Conservation (phyloP, 805 yeast species). For the Lipomyces orientalis region DNA sequence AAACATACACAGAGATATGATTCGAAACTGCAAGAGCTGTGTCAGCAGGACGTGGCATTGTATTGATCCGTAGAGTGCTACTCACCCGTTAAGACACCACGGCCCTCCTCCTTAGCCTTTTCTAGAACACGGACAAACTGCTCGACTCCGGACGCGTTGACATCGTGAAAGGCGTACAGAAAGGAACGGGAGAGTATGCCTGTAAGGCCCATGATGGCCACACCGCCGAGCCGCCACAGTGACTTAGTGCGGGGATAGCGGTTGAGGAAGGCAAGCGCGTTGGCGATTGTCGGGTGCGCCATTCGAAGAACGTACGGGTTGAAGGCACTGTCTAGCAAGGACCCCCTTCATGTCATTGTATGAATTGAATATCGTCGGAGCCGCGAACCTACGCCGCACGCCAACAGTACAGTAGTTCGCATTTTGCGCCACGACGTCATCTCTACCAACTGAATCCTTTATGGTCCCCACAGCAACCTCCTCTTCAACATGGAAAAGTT, state of each 20-base stretch:
- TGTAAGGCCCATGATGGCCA: conserved; percentile 68
- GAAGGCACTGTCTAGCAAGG: neutral
- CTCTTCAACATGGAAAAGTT: conserved; percentile 70
- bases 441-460: neutral
- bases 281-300: conserved; percentile 11
- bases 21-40: conserved; percentile 29
- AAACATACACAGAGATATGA: conserved; percentile 38
- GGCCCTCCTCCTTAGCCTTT: conserved; percentile 66
- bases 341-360: neutral
- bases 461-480: neutral
- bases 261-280: conserved; percentile 70
- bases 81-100: conserved; percentile 69
- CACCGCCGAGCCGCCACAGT: conserved; percentile 72
- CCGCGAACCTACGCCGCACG: neutral
- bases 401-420: neutral
- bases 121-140: conserved; percentile 67
- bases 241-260: conserved; percentile 64
- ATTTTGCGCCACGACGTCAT: neutral
- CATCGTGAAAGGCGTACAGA: conserved; percentile 65
- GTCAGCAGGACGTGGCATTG: neutral
- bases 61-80: conserved; percentile 77
- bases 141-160: conserved; percentile 65
- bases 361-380: neutral
- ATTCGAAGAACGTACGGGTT: neutral
- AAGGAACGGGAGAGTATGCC: conserved; percentile 68